Percentiles rank a stretch among this genome's conserved stretches.
Evolutionary conservation across 2,329 filamentous ascomycete genomes (phyloP).

Genomic region (Ascochyta clinopodiicola): DNA sequence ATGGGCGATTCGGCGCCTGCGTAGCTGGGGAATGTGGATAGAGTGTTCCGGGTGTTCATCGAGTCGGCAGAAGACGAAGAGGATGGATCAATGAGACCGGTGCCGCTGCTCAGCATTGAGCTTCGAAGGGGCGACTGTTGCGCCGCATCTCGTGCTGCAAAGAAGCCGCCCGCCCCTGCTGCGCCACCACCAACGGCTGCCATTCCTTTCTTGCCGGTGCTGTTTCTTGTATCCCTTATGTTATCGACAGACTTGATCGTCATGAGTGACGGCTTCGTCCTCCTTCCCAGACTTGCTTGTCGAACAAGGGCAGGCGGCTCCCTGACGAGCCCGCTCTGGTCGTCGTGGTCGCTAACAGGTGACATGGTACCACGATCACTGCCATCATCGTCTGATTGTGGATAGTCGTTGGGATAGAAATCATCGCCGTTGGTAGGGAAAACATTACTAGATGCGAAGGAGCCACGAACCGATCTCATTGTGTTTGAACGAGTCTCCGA

Average conservation of each 20-base stretch:
- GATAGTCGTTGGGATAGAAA: slow-evolving; percentile 48
- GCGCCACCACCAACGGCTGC: slow-evolving; percentile 25
- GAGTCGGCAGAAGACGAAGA: slow-evolving; percentile 45
- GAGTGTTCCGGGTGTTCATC: slow-evolving; percentile 34
- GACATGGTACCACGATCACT: slow-evolving; percentile 41
- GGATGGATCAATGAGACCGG: slow-evolving; percentile 42
- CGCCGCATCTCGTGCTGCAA: slow-evolving; percentile 18
- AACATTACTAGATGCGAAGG: slow-evolving; percentile 58
- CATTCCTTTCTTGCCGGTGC: slow-evolving; percentile 24
- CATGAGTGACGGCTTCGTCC: slow-evolving; percentile 56
- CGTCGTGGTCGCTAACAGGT: slow-evolving; percentile 42
- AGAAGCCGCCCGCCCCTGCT: slow-evolving; percentile 18
- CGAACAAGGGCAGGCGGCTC: slow-evolving; percentile 42
- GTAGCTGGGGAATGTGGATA: slow-evolving; percentile 23
- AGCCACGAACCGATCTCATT: slow-evolving; percentile 50
- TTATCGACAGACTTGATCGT: slow-evolving; percentile 55
- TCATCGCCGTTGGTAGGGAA: slow-evolving; percentile 52
- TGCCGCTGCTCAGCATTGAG: slow-evolving; percentile 40
- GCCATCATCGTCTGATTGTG: slow-evolving; percentile 47
- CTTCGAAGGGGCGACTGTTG: slow-evolving; percentile 33
- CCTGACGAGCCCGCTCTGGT: slow-evolving; percentile 48
- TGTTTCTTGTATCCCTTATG: slow-evolving; percentile 31
- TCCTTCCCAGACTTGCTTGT: slow-evolving; percentile 57
- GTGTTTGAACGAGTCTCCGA: slow-evolving; percentile 54
- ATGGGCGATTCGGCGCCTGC: slow-evolving; percentile 36